Conservation (phyloP, 306 rosid genomes). For the Arachis stenosperma region DNA sequence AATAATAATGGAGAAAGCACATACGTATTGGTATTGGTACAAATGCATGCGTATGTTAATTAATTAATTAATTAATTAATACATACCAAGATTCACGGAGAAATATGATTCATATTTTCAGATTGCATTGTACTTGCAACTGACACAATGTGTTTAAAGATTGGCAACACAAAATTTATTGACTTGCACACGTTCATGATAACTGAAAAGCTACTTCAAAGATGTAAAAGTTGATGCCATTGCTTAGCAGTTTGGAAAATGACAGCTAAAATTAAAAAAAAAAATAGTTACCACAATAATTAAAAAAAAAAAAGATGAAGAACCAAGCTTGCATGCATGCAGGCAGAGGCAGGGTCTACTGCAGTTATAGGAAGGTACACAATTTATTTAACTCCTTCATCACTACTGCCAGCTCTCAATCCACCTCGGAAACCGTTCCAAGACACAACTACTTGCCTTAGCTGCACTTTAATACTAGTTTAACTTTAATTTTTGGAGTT, state of each 20-base stretch:
- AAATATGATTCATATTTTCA: neutral
- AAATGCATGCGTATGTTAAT: too few species aligned
- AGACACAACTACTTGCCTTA: neutral
- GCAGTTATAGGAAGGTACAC: neutral
- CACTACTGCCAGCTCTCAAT: slow-evolving; percentile 51
- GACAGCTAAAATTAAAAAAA: neutral
- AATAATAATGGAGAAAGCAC: neutral
- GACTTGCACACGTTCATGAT: slow-evolving; percentile 36
- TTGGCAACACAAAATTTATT: slow-evolving; percentile 10
- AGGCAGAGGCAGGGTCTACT: neutral
- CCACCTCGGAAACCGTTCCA: slow-evolving; percentile 54
- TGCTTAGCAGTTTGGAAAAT: slow-evolving; percentile 16
- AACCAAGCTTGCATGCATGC: slow-evolving; percentile 1
- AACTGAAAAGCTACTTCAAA: slow-evolving; percentile 32
- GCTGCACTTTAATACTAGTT: too few species aligned
- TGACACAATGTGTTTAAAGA: neutral
- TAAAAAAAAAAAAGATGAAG: neutral
- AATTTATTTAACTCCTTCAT: neutral
- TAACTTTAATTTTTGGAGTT: too few species aligned
- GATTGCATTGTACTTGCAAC: neutral
- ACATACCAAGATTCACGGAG: neutral
- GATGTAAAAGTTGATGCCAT: slow-evolving; percentile 35
- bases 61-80: too few species aligned
- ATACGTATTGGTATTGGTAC: neutral
- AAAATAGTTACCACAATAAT: neutral